Conservation (phyloP, 2,329 filamentous ascomycete genomes). For the Thelonectria discophora region DNA sequence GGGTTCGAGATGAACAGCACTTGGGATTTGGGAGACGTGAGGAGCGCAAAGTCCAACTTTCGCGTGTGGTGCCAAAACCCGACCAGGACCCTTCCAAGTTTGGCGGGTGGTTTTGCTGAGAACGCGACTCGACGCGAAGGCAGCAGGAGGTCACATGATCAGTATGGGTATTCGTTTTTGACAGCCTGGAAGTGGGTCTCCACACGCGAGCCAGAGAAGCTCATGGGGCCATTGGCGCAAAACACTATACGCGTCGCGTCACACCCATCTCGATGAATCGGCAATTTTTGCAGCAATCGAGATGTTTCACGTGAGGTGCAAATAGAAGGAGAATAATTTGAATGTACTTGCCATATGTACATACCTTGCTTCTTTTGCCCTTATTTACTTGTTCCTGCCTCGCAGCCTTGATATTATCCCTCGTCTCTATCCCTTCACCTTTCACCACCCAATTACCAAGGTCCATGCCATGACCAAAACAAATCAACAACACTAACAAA, state of each 20-base stretch:
- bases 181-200: too few species aligned
- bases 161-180: too few species aligned
- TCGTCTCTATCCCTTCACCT: conserved; percentile 12
- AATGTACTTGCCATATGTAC: background rate
- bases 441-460: background rate
- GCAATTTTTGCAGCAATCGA: background rate
- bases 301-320: background rate
- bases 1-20: conserved; percentile 4
- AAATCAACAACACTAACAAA: conserved; percentile 13
- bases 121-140: conserved; percentile 46
- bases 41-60: background rate
- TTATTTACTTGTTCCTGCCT: background rate
- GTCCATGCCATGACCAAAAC: background rate
- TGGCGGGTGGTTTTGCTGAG: conserved; percentile 25
- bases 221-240: conserved; percentile 19
- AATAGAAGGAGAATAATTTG: background rate
- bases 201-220: conserved; percentile 1
- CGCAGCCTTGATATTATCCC: conserved; percentile 1
- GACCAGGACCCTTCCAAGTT: background rate
- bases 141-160: conserved; percentile 49
- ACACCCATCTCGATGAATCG: background rate
- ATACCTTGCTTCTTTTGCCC: background rate
- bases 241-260: conserved; percentile 29
- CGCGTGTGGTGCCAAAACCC: background rate
- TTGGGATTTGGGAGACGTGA: conserved; percentile 11